Evolutionary conservation across 2,329 filamentous ascomycete genomes (phyloP).

Genomic region (Alternaria rosae): DNA sequence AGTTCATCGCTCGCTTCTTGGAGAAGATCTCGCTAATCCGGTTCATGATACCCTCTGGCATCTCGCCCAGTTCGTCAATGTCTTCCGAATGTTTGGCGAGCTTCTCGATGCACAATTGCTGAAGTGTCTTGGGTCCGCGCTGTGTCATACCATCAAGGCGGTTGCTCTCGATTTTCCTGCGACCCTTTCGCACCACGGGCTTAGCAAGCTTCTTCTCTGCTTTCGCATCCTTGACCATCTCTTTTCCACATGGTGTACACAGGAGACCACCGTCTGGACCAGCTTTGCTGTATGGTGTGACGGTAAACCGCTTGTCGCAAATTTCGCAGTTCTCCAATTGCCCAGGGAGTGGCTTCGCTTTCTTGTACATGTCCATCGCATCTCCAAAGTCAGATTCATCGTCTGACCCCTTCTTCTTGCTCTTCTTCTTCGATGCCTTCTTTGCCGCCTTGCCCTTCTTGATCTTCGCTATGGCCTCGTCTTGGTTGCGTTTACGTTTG

Average conservation of each 20-base stretch:
- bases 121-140: slow-evolving; percentile 72
- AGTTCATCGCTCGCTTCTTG: slow-evolving; percentile 66
- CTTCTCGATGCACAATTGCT: slow-evolving; percentile 70
- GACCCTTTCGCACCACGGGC: slow-evolving; percentile 65
- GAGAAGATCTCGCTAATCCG: slow-evolving; percentile 69
- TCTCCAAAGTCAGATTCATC: slow-evolving; percentile 58
- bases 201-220: slow-evolving; percentile 65
- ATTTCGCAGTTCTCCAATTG: slow-evolving; percentile 88
- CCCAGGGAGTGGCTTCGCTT: slow-evolving; percentile 71
- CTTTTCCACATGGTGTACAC: slow-evolving; percentile 81
- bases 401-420: slow-evolving; percentile 50
- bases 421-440: slow-evolving; percentile 54
- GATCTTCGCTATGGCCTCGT: slow-evolving; percentile 52
- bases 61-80: slow-evolving; percentile 69
- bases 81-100: slow-evolving; percentile 69
- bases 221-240: slow-evolving; percentile 72
- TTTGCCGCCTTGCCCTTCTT: slow-evolving; percentile 60
- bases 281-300: slow-evolving; percentile 85
- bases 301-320: slow-evolving; percentile 88
- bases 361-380: slow-evolving; percentile 63
- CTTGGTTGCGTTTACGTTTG: slow-evolving; percentile 67
- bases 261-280: slow-evolving; percentile 86
- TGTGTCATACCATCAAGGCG: slow-evolving; percentile 77
- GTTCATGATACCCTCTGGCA: slow-evolving; percentile 64
- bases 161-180: slow-evolving; percentile 82